phyloP scores from a whole-genome alignment of 2,329 filamentous ascomycete species.

The Exophiala xenobiotica region DNA sequence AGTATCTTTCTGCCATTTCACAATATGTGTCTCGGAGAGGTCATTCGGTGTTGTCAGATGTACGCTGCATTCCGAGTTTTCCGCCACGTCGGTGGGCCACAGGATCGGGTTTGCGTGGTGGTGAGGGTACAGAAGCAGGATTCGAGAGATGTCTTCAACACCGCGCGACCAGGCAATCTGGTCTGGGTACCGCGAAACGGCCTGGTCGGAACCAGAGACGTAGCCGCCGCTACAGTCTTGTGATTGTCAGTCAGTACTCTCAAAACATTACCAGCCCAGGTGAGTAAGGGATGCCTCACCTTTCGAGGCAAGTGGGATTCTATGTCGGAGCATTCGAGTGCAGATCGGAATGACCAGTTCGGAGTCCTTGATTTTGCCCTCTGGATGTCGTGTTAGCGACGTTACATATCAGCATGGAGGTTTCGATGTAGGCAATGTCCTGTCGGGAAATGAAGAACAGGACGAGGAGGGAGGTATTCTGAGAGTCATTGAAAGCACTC shows the following conservation, averaged over 20 bases:
- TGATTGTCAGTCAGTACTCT: background rate
- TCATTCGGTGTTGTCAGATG: conserved; percentile 3
- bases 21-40: conserved; percentile 2
- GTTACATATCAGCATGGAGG: background rate
- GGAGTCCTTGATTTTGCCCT: background rate
- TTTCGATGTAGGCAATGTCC: too few relatives aligned
- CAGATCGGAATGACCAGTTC: conserved; percentile 4
- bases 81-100: background rate
- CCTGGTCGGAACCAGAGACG: background rate
- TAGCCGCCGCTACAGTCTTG: background rate
- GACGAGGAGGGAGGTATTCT: background rate
- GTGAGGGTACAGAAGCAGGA: conserved; percentile 1
- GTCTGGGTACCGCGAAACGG: background rate
- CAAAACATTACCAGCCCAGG: too few relatives aligned
- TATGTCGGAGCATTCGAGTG: background rate
- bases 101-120: background rate
- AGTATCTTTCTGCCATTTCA: conserved; percentile 6
- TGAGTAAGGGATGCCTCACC: background rate
- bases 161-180: background rate
- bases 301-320: background rate
- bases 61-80: background rate
- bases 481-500: background rate
- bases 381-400: background rate
- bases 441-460: too few relatives aligned
- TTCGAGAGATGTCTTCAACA: background rate